Conservation (phyloP, 495 filamentous ascomycete genomes). For the Penicillium crystallinum region DNA sequence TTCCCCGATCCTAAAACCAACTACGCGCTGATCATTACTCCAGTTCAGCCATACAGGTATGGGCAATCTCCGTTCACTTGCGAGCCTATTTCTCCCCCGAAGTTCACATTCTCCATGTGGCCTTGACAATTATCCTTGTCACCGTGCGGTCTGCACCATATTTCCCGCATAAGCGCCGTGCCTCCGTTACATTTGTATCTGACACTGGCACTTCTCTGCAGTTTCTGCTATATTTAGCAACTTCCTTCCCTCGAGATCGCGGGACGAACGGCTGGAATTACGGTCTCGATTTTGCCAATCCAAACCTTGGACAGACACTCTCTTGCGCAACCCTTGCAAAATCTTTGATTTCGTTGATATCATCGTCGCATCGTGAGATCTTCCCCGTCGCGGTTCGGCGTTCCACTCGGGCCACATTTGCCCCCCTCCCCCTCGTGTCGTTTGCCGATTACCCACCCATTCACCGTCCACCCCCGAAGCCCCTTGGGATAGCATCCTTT, state of each 20-base stretch:
- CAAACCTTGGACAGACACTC: neutral
- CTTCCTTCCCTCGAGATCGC: constrained; percentile 24
- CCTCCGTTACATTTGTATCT: constrained; percentile 23
- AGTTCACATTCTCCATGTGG: neutral
- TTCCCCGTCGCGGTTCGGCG: constrained; percentile 6
- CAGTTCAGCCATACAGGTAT: constrained; percentile 2
- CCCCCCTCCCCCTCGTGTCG: constrained; percentile 11
- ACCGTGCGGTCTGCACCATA: constrained; percentile 1
- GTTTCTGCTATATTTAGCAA: constrained; percentile 42
- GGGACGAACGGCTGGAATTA: constrained; percentile 26
- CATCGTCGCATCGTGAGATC: neutral
- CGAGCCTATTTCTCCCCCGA: neutral
- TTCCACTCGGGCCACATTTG: constrained; percentile 9
- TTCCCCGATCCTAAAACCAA: neutral
- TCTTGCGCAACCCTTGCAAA: constrained; percentile 2
- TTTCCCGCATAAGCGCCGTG: constrained; percentile 20
- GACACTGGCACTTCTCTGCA: constrained; percentile 27
- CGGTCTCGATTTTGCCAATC: constrained; percentile 11
- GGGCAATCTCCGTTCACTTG: constrained; percentile 4
- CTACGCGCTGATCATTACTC: constrained; percentile 7
- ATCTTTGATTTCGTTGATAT: neutral
- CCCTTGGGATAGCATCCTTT: neutral
- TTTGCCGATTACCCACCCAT: constrained; percentile 11
- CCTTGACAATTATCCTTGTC: neutral
- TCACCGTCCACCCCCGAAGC: neutral